Evolutionary conservation across 495 filamentous ascomycete species (phyloP).

Genomic region (Penicillium alfredii): DNA sequence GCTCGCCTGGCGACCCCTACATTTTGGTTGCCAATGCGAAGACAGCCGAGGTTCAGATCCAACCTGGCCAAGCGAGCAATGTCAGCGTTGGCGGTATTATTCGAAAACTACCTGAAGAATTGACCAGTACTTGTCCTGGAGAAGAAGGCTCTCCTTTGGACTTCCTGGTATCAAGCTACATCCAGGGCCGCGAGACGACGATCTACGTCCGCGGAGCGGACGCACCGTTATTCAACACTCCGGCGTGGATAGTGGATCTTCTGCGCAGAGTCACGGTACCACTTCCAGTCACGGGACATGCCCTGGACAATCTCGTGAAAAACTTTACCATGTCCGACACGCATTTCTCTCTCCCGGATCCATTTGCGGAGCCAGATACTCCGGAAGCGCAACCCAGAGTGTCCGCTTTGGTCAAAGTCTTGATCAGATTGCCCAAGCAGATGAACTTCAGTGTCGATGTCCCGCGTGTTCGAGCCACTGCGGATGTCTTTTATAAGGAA

Average conservation of each 20-base stretch:
- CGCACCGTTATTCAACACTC: conserved; percentile 56
- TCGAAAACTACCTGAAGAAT: conserved; percentile 58
- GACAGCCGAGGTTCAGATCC: conserved; percentile 57
- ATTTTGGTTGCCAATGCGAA: conserved; percentile 72
- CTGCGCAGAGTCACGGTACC: conserved; percentile 78
- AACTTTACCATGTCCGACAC: conserved; percentile 82
- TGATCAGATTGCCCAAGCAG: conserved; percentile 70
- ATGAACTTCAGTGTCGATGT: conserved; percentile 81
- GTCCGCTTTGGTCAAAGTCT: conserved; percentile 72
- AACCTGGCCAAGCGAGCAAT: conserved; percentile 57
- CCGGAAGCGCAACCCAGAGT: conserved; percentile 69
- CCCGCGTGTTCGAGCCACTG: conserved; percentile 62
- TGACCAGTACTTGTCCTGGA: conserved; percentile 67
- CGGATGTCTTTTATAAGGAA: conserved; percentile 70
- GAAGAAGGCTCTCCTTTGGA: conserved; percentile 78
- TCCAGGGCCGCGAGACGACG: conserved; percentile 68
- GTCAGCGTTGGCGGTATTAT: conserved; percentile 66
- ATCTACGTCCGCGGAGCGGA: conserved; percentile 76
- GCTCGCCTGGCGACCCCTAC: conserved; percentile 51
- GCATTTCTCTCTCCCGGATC: conserved; percentile 74
- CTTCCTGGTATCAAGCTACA: conserved; percentile 70
- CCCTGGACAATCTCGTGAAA: conserved; percentile 72
- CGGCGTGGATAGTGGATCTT: conserved; percentile 74
- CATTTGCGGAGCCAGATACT: conserved; percentile 66
- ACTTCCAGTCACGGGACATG: conserved; percentile 72